Conservation (phyloP, 2,329 filamentous ascomycete species). For the Aspergillus chevalieri region DNA sequence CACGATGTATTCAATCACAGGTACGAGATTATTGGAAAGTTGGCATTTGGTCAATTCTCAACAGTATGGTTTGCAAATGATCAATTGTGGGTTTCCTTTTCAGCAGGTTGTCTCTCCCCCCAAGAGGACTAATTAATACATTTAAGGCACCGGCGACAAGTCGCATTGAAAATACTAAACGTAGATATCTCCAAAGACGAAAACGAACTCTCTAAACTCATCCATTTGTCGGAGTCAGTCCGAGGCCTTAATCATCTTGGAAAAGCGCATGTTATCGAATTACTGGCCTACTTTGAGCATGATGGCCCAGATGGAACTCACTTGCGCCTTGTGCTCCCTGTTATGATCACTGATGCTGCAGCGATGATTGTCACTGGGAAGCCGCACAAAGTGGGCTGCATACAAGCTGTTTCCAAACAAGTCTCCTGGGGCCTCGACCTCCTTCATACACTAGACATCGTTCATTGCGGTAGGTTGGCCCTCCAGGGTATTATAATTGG, state of each 20-base stretch:
- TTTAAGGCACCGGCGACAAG: conserved; percentile 11
- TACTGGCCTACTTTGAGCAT: conserved; percentile 19
- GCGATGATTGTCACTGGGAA: conserved; percentile 7
- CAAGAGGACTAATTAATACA: conserved; percentile 1
- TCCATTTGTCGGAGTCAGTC: conserved; percentile 5
- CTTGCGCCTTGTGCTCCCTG: conserved; percentile 18
- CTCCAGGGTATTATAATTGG: not conserved
- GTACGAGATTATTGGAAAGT: conserved; percentile 12
- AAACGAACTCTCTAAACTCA: conserved; percentile 14
- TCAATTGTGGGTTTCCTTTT: not conserved
- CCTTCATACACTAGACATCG: conserved; percentile 10
- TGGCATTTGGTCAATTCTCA: conserved; percentile 11
- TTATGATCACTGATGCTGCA: conserved; percentile 3
- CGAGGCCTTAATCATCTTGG: conserved; percentile 8
- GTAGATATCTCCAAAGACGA: conserved; percentile 13
- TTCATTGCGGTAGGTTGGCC: conserved; percentile 13
- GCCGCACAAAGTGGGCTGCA: conserved; percentile 5
- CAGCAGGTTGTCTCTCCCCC: not conserved
- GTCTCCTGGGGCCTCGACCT: conserved; percentile 13
- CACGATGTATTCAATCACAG: conserved; percentile 15
- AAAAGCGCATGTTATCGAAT: conserved; percentile 12
- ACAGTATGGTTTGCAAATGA: conserved; percentile 19
- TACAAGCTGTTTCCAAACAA: conserved; percentile 13
- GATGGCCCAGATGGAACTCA: conserved; percentile 16
- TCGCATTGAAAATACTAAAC: conserved; percentile 18